Evolutionary conservation across 495 filamentous ascomycete species (phyloP).

Genomic region (Trichoderma asperelloides): DNA sequence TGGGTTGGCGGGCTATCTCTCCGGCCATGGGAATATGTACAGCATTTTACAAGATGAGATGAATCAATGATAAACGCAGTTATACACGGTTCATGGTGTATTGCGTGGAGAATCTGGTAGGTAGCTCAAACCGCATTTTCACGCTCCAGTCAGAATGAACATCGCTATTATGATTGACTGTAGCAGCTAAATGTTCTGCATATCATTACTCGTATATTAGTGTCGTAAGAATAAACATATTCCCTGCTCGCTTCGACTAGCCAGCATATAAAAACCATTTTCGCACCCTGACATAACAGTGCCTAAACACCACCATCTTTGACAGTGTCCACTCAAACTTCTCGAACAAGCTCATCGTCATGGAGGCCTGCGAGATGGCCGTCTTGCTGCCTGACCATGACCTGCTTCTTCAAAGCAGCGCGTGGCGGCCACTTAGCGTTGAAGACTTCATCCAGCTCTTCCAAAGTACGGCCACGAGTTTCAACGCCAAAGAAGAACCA

Average conservation of each 20-base stretch:
- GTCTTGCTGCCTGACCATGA: not conserved
- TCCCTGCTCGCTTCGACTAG: not conserved
- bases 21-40: slow-evolving; percentile 8
- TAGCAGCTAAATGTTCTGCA: not conserved
- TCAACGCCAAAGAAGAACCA: slow-evolving; percentile 51
- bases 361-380: not conserved
- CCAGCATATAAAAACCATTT: not conserved
- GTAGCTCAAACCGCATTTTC: too few species aligned
- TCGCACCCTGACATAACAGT: not conserved
- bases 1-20: not conserved
- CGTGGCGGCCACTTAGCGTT: slow-evolving; percentile 17
- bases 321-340: not conserved
- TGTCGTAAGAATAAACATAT: not conserved
- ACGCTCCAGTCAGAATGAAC: too few species aligned
- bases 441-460: slow-evolving; percentile 40
- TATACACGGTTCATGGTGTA: too few species aligned
- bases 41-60: not conserved
- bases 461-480: slow-evolving; percentile 44
- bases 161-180: too few species aligned
- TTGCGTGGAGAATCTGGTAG: too few species aligned
- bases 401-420: not conserved
- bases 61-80: not conserved
- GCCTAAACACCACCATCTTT: not conserved
- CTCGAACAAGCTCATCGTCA: not conserved
- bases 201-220: not conserved